Evolutionary conservation across 1,139 yeast species (phyloP), one percentile per base, ranked within the genome.

Genomic region (Yamadazyma taylorii): DNA sequence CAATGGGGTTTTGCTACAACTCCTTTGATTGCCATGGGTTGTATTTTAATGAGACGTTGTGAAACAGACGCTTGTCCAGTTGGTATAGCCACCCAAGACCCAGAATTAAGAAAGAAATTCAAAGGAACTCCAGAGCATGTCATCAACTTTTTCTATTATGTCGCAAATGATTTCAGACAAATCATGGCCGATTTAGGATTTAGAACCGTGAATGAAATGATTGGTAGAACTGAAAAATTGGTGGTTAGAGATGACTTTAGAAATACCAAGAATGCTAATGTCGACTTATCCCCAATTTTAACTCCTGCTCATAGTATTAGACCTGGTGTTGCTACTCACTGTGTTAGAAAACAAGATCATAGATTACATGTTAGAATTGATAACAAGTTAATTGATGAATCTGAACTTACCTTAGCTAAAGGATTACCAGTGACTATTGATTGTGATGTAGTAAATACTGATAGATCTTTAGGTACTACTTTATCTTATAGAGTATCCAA

Each of bases 51-150:
- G 86, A 77, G 96, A 65, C 86, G 84, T 69, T 29, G 32, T 14
- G 97, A 92, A 60, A 70, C 85, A 47, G 86, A 88, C 65, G 80
- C 96, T 32, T 92, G 98, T 68, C 96, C 98, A 25, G 97, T 90
- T 37, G 98, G 98, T 69, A 87, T 92, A 69, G 98, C 98, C 33
- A 92, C 98, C 28, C 98, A 92, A 65, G 97, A 92, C 63, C 97
- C 97, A 22, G 88, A 82, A 50, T 77, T 92, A 53, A 82, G 98
- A 67, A 79, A 79, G 69, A 92, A 90, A 66, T 92, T 92, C 67
- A 76, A 79, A 55, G 98, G 98, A 58, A 90, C 97, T 41, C 98
- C 98, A 37, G 98, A 92, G 66, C 97, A 92, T 58, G 97, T 92
- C 43, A 90, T 92, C 66, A 92, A 92, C 75, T 92, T 92, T 75